Conservation (phyloP, 495 filamentous ascomycete species). For the Aspergillus steynii region DNA sequence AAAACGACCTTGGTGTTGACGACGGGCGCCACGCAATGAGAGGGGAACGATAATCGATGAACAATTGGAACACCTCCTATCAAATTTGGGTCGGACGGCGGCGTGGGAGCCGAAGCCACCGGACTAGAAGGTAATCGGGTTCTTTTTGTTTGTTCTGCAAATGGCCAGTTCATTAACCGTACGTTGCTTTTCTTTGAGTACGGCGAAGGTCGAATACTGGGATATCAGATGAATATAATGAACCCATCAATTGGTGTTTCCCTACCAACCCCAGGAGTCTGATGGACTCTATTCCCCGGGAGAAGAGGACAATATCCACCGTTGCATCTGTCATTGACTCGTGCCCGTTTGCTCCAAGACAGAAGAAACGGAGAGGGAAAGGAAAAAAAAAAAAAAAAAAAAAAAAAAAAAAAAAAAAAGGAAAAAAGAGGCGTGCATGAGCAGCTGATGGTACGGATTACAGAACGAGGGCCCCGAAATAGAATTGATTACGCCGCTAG, state of each 20-base stretch:
- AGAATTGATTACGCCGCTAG: neutral
- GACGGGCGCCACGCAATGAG: slow-evolving; percentile 36
- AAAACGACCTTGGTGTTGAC: slow-evolving; percentile 24
- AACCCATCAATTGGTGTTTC: neutral
- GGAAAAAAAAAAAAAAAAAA: neutral
- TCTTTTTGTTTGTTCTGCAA: neutral
- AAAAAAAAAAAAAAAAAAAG: neutral
- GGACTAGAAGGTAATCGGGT: slow-evolving; percentile 8
- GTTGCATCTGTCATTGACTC: neutral
- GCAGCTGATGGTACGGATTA: neutral
- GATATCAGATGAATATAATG: neutral
- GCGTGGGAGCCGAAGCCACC: slow-evolving; percentile 7
- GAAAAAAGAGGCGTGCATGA: neutral
- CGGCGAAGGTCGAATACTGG: neutral
- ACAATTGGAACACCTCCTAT: slow-evolving; percentile 22
- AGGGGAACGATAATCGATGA: slow-evolving; percentile 16
- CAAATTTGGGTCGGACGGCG: slow-evolving; percentile 15
- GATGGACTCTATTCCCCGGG: neutral
- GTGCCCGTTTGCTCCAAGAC: neutral
- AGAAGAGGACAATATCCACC: neutral
- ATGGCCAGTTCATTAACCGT: neutral
- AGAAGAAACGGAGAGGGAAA: too few species aligned
- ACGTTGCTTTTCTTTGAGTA: neutral
- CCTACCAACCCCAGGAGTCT: neutral
- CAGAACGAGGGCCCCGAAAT: neutral